phyloP scores from a whole-genome alignment of 345 rosid genomes.

The Syzygium aqueum region DNA sequence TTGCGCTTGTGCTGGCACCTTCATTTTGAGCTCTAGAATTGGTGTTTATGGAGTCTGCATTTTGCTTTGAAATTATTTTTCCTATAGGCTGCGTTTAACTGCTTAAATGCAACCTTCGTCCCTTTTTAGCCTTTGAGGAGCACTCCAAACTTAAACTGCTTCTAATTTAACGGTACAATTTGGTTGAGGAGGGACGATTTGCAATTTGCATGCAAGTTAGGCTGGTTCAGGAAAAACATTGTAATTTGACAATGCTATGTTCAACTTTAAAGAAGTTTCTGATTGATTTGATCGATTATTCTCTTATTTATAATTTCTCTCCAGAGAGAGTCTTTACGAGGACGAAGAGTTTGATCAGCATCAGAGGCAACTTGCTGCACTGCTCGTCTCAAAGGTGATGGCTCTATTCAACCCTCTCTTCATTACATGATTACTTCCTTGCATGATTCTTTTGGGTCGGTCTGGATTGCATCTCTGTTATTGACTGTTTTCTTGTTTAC shows the following conservation, averaged over 20 bases:
- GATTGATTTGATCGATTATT: not conserved
- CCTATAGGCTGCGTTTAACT: not conserved
- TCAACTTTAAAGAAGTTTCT: not conserved
- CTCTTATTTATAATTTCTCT: not conserved
- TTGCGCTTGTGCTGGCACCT: not conserved
- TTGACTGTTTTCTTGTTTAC: not conserved
- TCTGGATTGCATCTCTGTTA: not conserved
- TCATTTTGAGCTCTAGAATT: not conserved
- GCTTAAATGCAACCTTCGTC: not conserved
- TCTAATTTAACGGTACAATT: not conserved
- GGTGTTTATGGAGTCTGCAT: not conserved
- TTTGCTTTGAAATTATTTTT: not conserved
- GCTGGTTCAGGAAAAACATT: not conserved
- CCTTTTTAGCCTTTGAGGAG: not conserved
- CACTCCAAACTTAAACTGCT: not conserved
- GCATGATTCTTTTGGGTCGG: not conserved
- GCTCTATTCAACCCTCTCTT: not conserved
- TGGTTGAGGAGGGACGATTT: not conserved
- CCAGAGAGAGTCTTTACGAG: conserved; percentile 91
- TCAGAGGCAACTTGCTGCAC: conserved; percentile 92
- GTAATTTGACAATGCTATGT: not conserved
- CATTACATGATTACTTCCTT: not conserved
- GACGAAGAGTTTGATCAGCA: conserved; percentile 91
- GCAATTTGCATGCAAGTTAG: not conserved
- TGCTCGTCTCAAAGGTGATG: conserved; percentile 80